A percentile compares a stretch with the other conserved stretches of the same genome.
Conservation (phyloP, 768 basidiomycete genomes). For the Rhizopogon vulgaris region DNA sequence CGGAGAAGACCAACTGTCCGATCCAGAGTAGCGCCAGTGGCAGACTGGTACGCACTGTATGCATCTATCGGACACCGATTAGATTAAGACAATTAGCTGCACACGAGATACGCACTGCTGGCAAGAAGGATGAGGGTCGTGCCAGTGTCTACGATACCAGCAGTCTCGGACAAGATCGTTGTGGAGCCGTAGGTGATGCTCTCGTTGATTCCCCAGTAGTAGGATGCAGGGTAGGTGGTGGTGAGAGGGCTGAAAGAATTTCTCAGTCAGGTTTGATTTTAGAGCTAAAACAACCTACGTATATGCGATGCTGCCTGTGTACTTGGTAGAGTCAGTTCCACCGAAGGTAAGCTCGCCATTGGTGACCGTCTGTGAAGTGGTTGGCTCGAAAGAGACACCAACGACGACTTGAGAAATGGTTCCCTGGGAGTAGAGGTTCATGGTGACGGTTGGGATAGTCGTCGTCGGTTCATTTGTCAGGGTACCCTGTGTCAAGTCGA, state of each 20-base stretch:
- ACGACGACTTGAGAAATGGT: conserved; percentile 34
- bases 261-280: background rate
- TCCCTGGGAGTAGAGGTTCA: conserved; percentile 41
- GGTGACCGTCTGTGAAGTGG: conserved; percentile 11
- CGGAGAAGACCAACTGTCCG: conserved; percentile 10
- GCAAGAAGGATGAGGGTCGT: conserved; percentile 49
- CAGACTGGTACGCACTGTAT: conserved; percentile 35
- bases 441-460: conserved; percentile 50
- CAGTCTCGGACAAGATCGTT: conserved; percentile 37
- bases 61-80: conserved; percentile 21
- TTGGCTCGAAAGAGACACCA: conserved; percentile 49
- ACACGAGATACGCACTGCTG: conserved; percentile 22
- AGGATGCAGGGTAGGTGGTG: conserved; percentile 34
- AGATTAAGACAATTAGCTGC: background rate
- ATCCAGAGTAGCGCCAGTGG: conserved; percentile 36
- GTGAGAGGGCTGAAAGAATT: conserved; percentile 36
- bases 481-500: conserved; percentile 42
- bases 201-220: conserved; percentile 59
- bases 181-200: conserved; percentile 45
- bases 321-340: conserved; percentile 19
- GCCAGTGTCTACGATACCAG: conserved; percentile 59
- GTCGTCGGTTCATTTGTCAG: conserved; percentile 1
- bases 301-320: conserved; percentile 34
- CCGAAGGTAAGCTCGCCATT: conserved; percentile 57
- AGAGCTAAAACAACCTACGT: conserved; percentile 23